Base-by-base conservation (phyloP, 2,329 filamentous ascomycete species). In the Colletotrichum truncatum region DNA sequence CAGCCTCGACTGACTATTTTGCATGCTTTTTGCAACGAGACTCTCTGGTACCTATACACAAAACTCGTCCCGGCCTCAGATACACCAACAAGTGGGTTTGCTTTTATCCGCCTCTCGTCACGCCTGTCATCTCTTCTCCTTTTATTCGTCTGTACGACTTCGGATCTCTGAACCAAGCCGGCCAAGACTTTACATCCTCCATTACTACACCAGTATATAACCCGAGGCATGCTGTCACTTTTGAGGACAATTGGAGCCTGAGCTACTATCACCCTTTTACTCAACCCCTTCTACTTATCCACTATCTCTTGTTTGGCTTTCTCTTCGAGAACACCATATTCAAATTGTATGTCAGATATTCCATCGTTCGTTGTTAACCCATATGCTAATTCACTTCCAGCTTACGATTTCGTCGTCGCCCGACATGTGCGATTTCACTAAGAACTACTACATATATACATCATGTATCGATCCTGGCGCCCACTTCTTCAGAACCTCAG, bases 391-490 rank as follows among this genome's bases (percentile, higher is more conserved):
- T 39, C 36, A 6, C 36, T n/a, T n/a, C 30, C 51, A 38, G 49
- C 10, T 8, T 26, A 18, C 41, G 26, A 39, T 16, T 23, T 11
- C 28, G 26, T 14, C 3, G 25, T 43, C 39, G 54, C 30, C 62
- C 73, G 80, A 26, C 64, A 87, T 88, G 86, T 88, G 86, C 74
- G 82, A 87, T 75, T 92, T 90, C 73, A 91, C 88, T 72, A 91
- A 91, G 72, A 92, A 92, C 77, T 93, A 90, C 76, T 93, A 92
- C 78, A 89, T 93, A 76, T 93, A 93, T 79, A 89, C 89, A 62
- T 84, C 87, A 43, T 93, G 91, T 73, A 77, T 84, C 61, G 89
- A 93, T 73, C 91, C 90, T 0, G 87, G 87, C 39, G 83, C 86
- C 14, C 91, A 93, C 76, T 93, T 92, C 77, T 90, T 91, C 75